Evolutionary conservation across 129 eudicot genomes (phyloP), one percentile per base, ranked within the genome.

Genomic region (Tagetes patula): DNA sequence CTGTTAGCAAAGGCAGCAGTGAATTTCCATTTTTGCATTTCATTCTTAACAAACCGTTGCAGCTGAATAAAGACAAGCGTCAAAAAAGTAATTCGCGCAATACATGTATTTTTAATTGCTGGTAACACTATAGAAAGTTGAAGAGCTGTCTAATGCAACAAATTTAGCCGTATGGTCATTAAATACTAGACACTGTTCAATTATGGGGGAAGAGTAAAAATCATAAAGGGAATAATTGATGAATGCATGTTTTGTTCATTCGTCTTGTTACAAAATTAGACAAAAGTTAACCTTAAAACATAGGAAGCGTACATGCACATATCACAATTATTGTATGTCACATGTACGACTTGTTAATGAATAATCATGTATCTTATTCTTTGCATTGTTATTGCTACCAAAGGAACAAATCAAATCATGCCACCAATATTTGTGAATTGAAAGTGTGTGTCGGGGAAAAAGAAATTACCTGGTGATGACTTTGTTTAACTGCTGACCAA

Each of bases 381-480:
- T 42, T 30, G 50, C 8, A 67, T 12, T 47, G 12, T 39, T 7
- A 64, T 30, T 73, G 67, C 38, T 66, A 52, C 63, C 46, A 61
- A 33, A 45, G 33, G 46, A 37, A 43, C 56, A 8, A 73, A 73
- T 46, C 60, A 62, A 6, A 8, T 45, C 69, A 61, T 45, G 36
- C 14, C 47, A 62, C 41, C 30, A n/a, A 27, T 6, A 38, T 11
- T 42, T 39, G 14, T 63, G 71, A 37, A 31, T 38, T 11, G 34
- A 37, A 10, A 8, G 52, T 2, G 50, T 46, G 52, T 56, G 40
- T 38, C 41, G 56, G 53, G 73, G 20, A 49, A 69, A 46, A 72
- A 69, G 50, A 68, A 1, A 42, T 50, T 80, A 93, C 98, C 95
- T 81, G 84, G 73, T 89, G 89, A 76, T 93, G 98, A 67, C 79